phyloP scores from a whole-genome alignment of 1,284 basidiomycete genomes.

The Pseudozyma tsukubaensis region DNA sequence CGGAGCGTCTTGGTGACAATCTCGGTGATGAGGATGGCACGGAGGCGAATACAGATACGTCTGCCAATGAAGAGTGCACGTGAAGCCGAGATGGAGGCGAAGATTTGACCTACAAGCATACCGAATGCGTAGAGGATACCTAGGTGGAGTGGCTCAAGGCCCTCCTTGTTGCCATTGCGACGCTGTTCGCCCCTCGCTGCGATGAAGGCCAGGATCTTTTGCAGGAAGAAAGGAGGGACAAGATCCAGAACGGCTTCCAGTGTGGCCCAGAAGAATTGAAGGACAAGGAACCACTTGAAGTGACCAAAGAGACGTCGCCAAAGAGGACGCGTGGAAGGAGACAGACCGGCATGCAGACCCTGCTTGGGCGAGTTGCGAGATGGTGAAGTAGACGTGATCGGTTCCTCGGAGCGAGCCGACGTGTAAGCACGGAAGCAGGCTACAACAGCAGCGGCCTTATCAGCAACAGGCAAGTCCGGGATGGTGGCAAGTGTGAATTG shows the following conservation, averaged over 20 bases:
- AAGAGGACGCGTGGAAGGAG: constrained; percentile 63
- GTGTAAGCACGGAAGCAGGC: constrained; percentile 61
- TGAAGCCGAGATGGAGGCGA: constrained; percentile 69
- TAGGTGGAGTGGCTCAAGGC: constrained; percentile 70
- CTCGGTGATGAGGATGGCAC: constrained; percentile 72
- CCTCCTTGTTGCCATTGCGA: constrained; percentile 23
- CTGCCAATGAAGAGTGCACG: constrained; percentile 72
- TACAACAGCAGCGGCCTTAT: constrained; percentile 70
- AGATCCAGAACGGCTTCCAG: constrained; percentile 71
- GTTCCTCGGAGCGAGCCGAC: constrained; percentile 25
- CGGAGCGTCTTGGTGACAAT: constrained; percentile 73
- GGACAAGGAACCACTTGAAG: constrained; percentile 65
- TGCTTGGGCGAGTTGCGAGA: constrained; percentile 8
- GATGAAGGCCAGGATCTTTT: constrained; percentile 71
- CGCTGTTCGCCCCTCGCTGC: constrained; percentile 37
- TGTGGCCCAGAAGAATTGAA: constrained; percentile 70
- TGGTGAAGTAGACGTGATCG: neutral
- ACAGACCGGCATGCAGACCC: constrained; percentile 54
- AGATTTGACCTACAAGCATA: constrained; percentile 71
- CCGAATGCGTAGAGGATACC: constrained; percentile 72
- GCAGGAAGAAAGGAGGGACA: constrained; percentile 72
- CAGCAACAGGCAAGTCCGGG: constrained; percentile 72
- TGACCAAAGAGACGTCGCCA: constrained; percentile 68
- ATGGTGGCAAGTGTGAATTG: constrained; percentile 71
- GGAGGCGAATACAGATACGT: constrained; percentile 69